These are phyloP conservation scores for Hypocrella siamensis DNA, from an alignment of 2,329 filamentous ascomycete genomes.

Conservation along the genomic window DNA sequence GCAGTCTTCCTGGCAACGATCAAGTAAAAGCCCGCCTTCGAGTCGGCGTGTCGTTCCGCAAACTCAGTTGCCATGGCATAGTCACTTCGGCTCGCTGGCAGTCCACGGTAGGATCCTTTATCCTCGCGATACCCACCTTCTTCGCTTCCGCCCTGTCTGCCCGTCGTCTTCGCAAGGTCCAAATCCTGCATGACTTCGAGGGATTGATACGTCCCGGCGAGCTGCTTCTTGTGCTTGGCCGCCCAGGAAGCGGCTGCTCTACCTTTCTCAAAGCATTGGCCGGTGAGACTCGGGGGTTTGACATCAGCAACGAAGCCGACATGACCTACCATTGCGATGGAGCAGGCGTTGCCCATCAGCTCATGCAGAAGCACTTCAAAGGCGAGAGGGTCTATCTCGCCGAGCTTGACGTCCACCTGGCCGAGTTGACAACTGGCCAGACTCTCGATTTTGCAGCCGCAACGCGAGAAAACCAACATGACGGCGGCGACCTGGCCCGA, in stretches of 20 bases:
- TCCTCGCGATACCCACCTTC: too few relatives aligned
- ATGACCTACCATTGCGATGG: background rate
- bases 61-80: too few relatives aligned
- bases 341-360: background rate
- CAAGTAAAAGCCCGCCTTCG: too few relatives aligned
- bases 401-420: background rate
- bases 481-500: too few relatives aligned
- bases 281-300: background rate
- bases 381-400: background rate
- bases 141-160: too few relatives aligned
- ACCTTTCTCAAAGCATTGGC: conserved; percentile 42
- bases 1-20: too few relatives aligned
- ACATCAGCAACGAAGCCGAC: background rate
- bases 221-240: conserved; percentile 54
- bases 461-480: background rate
- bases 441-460: background rate
- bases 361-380: background rate
- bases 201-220: conserved; percentile 37
- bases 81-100: too few relatives aligned
- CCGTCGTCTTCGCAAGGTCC: too few relatives aligned
- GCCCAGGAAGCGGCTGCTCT: conserved; percentile 55
- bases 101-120: too few relatives aligned
- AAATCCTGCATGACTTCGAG: background rate
- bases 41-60: too few relatives aligned
- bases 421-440: background rate